These are phyloP conservation scores for Nicotiana attenuata DNA, from an alignment of 257 asterid genomes.

Conservation along the genomic window DNA sequence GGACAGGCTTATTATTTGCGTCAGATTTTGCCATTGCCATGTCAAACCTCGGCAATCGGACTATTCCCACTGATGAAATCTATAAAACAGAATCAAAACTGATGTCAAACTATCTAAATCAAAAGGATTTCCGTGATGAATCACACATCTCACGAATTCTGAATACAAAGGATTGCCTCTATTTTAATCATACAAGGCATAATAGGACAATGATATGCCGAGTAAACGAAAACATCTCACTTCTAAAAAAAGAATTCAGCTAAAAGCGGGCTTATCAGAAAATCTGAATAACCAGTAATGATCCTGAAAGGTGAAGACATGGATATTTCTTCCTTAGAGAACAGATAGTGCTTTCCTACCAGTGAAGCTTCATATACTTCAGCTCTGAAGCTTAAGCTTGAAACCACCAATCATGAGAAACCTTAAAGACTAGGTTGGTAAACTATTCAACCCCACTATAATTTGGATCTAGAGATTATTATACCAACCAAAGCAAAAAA, in stretches of 20 bases:
- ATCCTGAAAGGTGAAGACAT: neutral
- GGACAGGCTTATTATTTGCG: conserved; percentile 65
- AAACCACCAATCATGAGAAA: neutral
- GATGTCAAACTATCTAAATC: conserved; percentile 17
- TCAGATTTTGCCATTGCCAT: conserved; percentile 82
- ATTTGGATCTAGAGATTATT: neutral
- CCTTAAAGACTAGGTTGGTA: neutral
- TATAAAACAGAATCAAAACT: conserved; percentile 27
- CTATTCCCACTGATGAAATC: conserved; percentile 86
- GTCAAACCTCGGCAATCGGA: conserved; percentile 87
- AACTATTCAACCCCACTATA: neutral
- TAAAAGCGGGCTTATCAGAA: neutral
- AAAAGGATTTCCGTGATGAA: neutral
- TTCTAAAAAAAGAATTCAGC: neutral
- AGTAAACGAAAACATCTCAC: neutral
- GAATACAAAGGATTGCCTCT: neutral
- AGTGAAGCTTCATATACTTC: neutral
- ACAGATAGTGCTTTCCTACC: neutral
- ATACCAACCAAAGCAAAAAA: neutral
- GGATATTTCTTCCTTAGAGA: neutral
- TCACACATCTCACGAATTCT: neutral
- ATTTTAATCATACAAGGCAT: neutral
- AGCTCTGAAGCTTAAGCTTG: neutral
- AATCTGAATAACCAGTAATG: neutral
- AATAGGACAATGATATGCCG: neutral